Evolutionary conservation across 352 stramenopile species (phyloP), one percentile per base, ranked within the genome.

Genomic region (Phytopythium cucurbitacearum): DNA sequence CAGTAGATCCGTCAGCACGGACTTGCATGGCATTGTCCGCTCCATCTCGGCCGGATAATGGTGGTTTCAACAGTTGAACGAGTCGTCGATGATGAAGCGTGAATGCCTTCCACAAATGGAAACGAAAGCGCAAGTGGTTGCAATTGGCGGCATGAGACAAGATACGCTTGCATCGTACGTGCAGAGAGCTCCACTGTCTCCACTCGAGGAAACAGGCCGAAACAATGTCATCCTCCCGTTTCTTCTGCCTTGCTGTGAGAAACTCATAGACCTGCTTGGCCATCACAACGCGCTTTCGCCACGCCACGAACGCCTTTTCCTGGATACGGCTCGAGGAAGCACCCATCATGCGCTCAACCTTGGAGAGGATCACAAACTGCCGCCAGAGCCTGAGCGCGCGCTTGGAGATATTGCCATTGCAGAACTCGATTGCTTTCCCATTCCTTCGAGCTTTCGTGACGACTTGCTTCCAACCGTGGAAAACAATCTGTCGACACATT

Each of bases 91-190:
- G 43, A 7, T 76, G 60, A 7, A 7, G 36, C 3, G 62, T 59
- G 28, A 83, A 85, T 42, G 59, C 47, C 32, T 73, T 69, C 79
- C 79, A 90, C 8, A 85, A 48, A 21, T 67, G 33, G 21, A 85
- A 90, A 0, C 76, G 72, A 32, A 85, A 79, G 4, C 73, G 65
- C 10, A 83, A 7, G 15, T 62, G 69, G 13, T 67, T 73, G 0
- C 60, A 53, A 7, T 71, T 51, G 28, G 73, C 67, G 4, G 77
- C 62, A 15, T 52, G 74, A 7, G 50, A 58, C 2, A 89, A 44
- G 5, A 89, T 48, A 12, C 54, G 67, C 9, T 65, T 53, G 28
- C 74, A 72, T 12, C 65, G 70, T 10, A 37, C 28, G 10, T 73
- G 61, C 0, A 71, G 47, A 0, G 38, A 34, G 55, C 52, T 73